Evolutionary conservation across 1,139 yeast species (phyloP).

Genomic region (Casaregolazyma suthepensis): DNA sequence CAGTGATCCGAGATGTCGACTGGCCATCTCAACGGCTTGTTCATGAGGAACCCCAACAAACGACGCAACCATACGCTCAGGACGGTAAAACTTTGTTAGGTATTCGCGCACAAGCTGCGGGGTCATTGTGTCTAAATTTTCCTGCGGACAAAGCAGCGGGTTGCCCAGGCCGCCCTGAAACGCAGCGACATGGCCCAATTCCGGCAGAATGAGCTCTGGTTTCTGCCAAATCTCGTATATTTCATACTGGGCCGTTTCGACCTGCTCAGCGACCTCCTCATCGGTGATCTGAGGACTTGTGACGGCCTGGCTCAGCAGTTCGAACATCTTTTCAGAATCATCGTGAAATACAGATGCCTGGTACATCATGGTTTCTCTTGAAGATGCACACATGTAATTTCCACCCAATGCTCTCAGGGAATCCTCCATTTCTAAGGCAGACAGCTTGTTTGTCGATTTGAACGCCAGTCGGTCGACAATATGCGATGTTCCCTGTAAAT

Average conservation of each 20-base stretch:
- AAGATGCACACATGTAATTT: constrained; percentile 88
- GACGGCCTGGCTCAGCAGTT: constrained; percentile 74
- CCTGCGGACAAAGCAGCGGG: constrained; percentile 78
- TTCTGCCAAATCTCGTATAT: constrained; percentile 73
- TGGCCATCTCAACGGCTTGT: constrained; percentile 59
- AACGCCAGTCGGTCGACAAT: constrained; percentile 81
- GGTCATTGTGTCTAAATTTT: constrained; percentile 51
- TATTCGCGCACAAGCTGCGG: constrained; percentile 53
- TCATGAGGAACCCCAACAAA: constrained; percentile 81
- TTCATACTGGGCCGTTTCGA: constrained; percentile 73
- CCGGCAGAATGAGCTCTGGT: constrained; percentile 86
- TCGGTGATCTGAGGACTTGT: constrained; percentile 60
- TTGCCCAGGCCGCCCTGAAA: constrained; percentile 75
- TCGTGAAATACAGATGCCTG: constrained; percentile 90
- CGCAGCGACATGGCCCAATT: constrained; percentile 78
- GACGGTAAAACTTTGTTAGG: constrained; percentile 63
- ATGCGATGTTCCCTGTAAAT: constrained; percentile 68
- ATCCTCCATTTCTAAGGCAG: constrained; percentile 69
- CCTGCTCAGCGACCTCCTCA: constrained; percentile 68
- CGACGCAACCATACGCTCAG: constrained; percentile 79
- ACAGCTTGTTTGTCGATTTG: constrained; percentile 58
- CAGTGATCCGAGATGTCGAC: constrained; percentile 62
- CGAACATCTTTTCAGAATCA: constrained; percentile 80
- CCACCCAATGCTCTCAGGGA: constrained; percentile 81
- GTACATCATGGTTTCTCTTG: constrained; percentile 85